These are phyloP conservation scores for Hymenochaete sp. DNA, from an alignment of 1,284 basidiomycete species.

Conservation along the genomic window DNA sequence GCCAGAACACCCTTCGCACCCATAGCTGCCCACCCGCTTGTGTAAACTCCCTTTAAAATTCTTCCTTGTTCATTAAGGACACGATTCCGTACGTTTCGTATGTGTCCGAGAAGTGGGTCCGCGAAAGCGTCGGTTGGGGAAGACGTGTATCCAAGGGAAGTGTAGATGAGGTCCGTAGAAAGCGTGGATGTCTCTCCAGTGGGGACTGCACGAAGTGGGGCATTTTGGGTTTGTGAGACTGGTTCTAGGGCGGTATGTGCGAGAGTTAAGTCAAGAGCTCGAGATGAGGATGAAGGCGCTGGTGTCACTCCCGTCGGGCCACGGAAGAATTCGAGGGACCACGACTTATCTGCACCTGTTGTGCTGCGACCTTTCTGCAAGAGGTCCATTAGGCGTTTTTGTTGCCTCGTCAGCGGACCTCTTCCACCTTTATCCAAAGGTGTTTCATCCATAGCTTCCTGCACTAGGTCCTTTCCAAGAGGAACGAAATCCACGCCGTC, in stretches of 20 bases:
- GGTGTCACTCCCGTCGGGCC: conserved; percentile 49
- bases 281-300: conserved; percentile 17
- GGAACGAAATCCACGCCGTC: conserved; percentile 63
- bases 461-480: conserved; percentile 37
- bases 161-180: conserved; percentile 73
- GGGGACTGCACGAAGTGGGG: conserved; percentile 36
- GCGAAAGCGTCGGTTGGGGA: conserved; percentile 44
- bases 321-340: conserved; percentile 78
- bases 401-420: conserved; percentile 39
- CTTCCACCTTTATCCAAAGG: no score
- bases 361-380: conserved; percentile 61
- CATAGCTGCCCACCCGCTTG: conserved; percentile 88
- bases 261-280: conserved; percentile 38
- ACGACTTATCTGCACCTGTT: conserved; percentile 47
- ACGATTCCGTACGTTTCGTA: conserved; percentile 48
- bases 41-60: conserved; percentile 64
- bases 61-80: conserved; percentile 38
- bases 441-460: background rate
- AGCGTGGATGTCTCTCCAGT: conserved; percentile 41
- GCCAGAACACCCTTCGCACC: conserved; percentile 93
- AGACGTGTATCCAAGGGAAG: conserved; percentile 81
- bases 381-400: conserved; percentile 57
- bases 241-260: conserved; percentile 54
- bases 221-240: conserved; percentile 29
- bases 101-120: conserved; percentile 42